A percentile compares a stretch with the other conserved stretches of the same genome.
phyloP scores from a whole-genome alignment of 176 grass and related monocot genomes.

The Thinopyrum elongatum region DNA sequence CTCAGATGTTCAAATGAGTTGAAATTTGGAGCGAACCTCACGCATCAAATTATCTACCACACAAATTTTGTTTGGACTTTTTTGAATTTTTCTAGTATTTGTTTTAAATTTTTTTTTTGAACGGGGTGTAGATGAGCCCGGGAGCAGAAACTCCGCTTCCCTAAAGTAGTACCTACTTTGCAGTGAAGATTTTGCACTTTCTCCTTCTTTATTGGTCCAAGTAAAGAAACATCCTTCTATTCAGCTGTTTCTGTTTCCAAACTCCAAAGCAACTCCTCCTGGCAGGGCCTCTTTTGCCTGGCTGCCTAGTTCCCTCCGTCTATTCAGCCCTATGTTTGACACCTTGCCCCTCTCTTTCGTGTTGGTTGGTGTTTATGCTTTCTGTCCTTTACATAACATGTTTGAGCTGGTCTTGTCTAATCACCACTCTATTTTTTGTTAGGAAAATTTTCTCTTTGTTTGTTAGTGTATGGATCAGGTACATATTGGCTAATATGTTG shows the following conservation, averaged over 20 bases:
- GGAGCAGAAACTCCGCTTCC: too few species aligned
- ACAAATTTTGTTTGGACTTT: too few species aligned
- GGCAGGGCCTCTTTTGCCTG: not conserved
- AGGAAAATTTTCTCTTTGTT: not conserved
- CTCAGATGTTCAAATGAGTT: too few species aligned
- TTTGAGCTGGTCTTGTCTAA: conserved; percentile 17
- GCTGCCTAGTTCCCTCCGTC: conserved; percentile 8
- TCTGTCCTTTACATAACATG: not conserved
- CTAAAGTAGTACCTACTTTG: not conserved
- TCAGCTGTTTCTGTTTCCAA: conserved; percentile 29
- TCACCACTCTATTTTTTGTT: not conserved
- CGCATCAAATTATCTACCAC: too few species aligned
- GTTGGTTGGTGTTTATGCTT: not conserved
- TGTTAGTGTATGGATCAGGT: not conserved
- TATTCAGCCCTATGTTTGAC: conserved; percentile 35
- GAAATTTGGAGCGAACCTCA: too few species aligned
- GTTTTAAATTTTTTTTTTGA: too few species aligned
- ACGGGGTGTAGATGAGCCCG: too few species aligned
- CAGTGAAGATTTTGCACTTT: not conserved
- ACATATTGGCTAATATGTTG: not conserved
- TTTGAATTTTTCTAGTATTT: too few species aligned
- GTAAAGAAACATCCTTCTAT: conserved; percentile 8
- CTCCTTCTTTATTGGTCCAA: not conserved
- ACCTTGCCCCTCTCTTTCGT: conserved; percentile 7
- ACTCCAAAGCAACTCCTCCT: conserved; percentile 22